Conservation (phyloP, 129 eudicot species). For the Escallonia herrerae region DNA sequence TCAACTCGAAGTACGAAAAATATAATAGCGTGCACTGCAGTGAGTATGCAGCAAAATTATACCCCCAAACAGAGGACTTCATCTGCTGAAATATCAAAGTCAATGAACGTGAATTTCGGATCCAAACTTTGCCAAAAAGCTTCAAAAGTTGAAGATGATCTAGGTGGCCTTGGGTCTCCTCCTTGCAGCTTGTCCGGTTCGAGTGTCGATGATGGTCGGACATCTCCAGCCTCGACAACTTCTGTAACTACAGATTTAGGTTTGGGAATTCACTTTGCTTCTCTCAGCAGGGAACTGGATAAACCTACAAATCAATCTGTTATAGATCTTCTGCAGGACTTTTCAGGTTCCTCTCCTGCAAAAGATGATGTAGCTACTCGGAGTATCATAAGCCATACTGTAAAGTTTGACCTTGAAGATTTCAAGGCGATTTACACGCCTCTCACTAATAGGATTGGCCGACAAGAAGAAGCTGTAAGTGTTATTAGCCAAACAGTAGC, state of each 20-base stretch:
- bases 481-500: slow-evolving; percentile 44
- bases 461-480: slow-evolving; percentile 65
- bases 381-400: slow-evolving; percentile 7
- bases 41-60: slow-evolving; percentile 10
- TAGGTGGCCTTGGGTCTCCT: slow-evolving; percentile 7
- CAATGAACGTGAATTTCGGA: slow-evolving; percentile 8
- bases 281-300: slow-evolving; percentile 18
- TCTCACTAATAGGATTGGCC: slow-evolving; percentile 39
- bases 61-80: slow-evolving; percentile 12
- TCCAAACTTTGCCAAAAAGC: slow-evolving; percentile 20
- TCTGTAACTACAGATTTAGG: slow-evolving; percentile 74
- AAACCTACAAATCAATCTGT: slow-evolving; percentile 6
- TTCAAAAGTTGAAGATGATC: slow-evolving; percentile 21
- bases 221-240: slow-evolving; percentile 43
- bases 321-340: not conserved
- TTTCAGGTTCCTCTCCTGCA: slow-evolving; percentile 1
- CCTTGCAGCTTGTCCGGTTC: slow-evolving; percentile 28
- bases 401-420: slow-evolving; percentile 36
- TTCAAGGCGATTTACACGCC: slow-evolving; percentile 46
- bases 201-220: slow-evolving; percentile 20
- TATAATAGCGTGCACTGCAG: slow-evolving; percentile 13
- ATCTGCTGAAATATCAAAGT: slow-evolving; percentile 6
- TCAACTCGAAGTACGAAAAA: slow-evolving; percentile 27
- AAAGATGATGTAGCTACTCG: not conserved
- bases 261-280: slow-evolving; percentile 28